These are phyloP conservation scores for Mycena kentingensis DNA, from an alignment of 768 basidiomycete species.

Conservation along the genomic window DNA sequence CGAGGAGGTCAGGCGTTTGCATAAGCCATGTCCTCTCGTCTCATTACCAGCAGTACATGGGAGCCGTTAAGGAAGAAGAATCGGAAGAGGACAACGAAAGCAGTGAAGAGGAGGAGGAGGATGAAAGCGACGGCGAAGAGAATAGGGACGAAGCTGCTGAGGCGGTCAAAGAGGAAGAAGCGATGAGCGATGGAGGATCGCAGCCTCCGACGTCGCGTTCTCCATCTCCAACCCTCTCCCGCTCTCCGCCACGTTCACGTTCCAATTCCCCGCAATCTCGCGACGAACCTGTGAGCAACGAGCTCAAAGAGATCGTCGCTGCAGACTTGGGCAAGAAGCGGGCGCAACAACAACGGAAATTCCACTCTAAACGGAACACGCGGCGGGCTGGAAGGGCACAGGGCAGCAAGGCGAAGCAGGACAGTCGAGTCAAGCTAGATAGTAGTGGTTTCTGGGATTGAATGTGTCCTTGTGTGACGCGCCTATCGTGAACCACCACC, in stretches of 20 bases:
- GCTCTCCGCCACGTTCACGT: conserved; percentile 49
- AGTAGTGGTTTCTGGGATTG: conserved; percentile 63
- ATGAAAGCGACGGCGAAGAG: conserved; percentile 21
- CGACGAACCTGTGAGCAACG: too few relatives aligned
- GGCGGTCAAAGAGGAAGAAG: conserved; percentile 8
- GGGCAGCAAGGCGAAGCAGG: conserved; percentile 86
- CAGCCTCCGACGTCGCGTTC: conserved; percentile 23
- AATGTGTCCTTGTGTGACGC: neutral
- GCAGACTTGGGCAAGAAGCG: conserved; percentile 61
- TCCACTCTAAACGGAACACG: conserved; percentile 73
- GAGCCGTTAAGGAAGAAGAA: conserved; percentile 44
- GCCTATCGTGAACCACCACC: conserved; percentile 3
- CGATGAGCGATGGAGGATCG: neutral
- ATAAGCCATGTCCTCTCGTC: conserved; percentile 10
- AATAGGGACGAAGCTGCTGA: conserved; percentile 6
- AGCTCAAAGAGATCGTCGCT: conserved; percentile 62
- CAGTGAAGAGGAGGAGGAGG: conserved; percentile 35
- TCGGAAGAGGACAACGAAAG: conserved; percentile 40
- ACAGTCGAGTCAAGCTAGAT: conserved; percentile 64
- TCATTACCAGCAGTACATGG: conserved; percentile 60
- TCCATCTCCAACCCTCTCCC: conserved; percentile 54
- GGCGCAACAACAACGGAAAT: conserved; percentile 66
- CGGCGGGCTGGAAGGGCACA: conserved; percentile 66
- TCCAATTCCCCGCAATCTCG: too few relatives aligned
- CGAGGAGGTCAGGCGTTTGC: conserved; percentile 67